These are phyloP conservation scores for Euphorbia neoarborescens DNA, from an alignment of 441 rosid species.

Conservation along the genomic window DNA sequence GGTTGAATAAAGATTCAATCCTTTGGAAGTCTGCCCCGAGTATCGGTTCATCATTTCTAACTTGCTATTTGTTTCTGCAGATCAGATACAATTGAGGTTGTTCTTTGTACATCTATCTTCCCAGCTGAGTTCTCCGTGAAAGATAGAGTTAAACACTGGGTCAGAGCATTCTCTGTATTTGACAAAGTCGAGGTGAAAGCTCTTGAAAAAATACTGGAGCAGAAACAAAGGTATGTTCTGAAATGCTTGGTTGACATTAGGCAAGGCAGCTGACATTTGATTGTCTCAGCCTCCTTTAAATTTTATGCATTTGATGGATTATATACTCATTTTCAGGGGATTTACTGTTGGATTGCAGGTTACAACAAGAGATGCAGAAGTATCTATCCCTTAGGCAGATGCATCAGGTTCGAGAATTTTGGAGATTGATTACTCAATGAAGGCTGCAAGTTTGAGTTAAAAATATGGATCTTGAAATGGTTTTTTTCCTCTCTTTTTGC, in stretches of 20 bases:
- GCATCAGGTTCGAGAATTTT: conserved; percentile 57
- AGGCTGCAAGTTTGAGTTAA: conserved; percentile 16
- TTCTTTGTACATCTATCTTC: conserved; percentile 61
- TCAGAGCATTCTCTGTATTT: conserved; percentile 66
- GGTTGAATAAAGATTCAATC: conserved; percentile 6
- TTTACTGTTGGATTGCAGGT: conserved; percentile 62
- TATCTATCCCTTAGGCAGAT: conserved; percentile 74
- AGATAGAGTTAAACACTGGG: conserved; percentile 70
- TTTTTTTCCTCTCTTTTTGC: conserved; percentile 31
- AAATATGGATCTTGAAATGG: conserved; percentile 18
- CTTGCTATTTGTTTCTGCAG: conserved; percentile 48
- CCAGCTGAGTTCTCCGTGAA: conserved; percentile 54
- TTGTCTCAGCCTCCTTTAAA: conserved; percentile 14
- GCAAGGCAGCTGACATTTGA: conserved; percentile 19
- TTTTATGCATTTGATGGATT: conserved; percentile 29
- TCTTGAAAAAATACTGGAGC: conserved; percentile 89
- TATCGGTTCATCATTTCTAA: conserved; percentile 12
- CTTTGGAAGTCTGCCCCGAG: background rate
- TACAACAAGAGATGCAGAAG: conserved; percentile 96
- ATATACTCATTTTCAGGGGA: conserved; percentile 32
- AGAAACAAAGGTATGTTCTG: conserved; percentile 73
- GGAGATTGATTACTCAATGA: conserved; percentile 17
- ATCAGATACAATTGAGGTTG: conserved; percentile 77
- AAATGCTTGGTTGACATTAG: conserved; percentile 24
- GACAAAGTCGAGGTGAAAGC: conserved; percentile 91